Conservation (phyloP, 257 asterid genomes). For the Knoxia roxburghii region DNA sequence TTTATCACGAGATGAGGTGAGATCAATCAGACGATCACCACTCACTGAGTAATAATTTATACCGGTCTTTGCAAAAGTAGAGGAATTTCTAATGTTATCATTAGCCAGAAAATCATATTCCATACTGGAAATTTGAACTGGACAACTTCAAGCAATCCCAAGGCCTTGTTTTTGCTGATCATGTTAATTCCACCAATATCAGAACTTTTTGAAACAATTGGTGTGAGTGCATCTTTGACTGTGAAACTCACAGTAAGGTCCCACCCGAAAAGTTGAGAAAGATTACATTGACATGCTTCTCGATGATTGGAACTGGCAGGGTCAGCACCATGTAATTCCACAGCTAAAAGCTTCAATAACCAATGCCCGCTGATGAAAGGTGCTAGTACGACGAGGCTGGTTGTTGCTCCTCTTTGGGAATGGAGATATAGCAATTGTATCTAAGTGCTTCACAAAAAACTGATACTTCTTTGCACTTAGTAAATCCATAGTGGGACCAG, state of each 20-base stretch:
- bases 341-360: conserved; percentile 88
- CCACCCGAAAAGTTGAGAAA: conserved; percentile 68
- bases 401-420: conserved; percentile 64
- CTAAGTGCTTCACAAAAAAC: conserved; percentile 87
- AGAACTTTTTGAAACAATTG: conserved; percentile 29
- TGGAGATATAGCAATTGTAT: conserved; percentile 66
- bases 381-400: conserved; percentile 81
- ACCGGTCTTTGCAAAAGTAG: conserved; percentile 52
- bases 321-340: conserved; percentile 78
- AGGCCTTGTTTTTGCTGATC: conserved; percentile 60
- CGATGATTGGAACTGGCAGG: conserved; percentile 55
- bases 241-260: conserved; percentile 31
- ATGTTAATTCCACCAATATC: conserved; percentile 39
- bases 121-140: conserved; percentile 71
- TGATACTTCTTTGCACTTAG: conserved; percentile 70
- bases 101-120: conserved; percentile 78
- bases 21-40: conserved; percentile 89
- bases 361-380: conserved; percentile 99
- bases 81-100: conserved; percentile 63
- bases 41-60: conserved; percentile 83
- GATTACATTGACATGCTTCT: conserved; percentile 71
- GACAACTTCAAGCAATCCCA: conserved; percentile 79
- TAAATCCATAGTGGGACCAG: conserved; percentile 75
- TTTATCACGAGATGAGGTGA: conserved; percentile 67
- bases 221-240: conserved; percentile 35